Evolutionary conservation across 805 yeast species (phyloP).

Genomic region (Zygotorulaspora chibaensis): DNA sequence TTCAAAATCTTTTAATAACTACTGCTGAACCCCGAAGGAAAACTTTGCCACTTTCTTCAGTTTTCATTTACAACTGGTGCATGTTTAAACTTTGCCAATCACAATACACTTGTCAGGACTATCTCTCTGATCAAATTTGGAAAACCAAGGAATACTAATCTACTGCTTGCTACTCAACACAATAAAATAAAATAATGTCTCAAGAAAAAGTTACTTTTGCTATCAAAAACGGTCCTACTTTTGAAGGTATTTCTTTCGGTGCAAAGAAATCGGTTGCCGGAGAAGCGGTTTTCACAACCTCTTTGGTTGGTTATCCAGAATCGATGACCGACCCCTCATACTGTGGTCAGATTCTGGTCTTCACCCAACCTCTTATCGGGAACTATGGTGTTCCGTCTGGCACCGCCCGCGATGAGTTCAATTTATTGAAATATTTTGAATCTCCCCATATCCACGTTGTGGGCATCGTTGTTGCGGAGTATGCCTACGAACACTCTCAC

Average conservation of each 20-base stretch:
- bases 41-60: not conserved
- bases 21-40: not conserved
- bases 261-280: conserved; percentile 90
- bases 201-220: conserved; percentile 82
- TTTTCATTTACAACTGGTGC: conserved; percentile 13
- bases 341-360: conserved; percentile 92
- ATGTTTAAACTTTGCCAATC: conserved; percentile 34
- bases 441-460: conserved; percentile 87
- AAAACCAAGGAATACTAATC: conserved; percentile 42
- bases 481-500: conserved; percentile 93
- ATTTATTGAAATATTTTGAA: conserved; percentile 85
- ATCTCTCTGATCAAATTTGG: conserved; percentile 51
- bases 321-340: conserved; percentile 99
- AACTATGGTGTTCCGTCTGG: conserved; percentile 97
- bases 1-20: not conserved
- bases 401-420: conserved; percentile 72
- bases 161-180: conserved; percentile 12
- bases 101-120: conserved; percentile 43
- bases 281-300: conserved; percentile 97
- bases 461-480: conserved; percentile 95
- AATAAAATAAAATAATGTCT: conserved; percentile 16
- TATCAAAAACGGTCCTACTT: conserved; percentile 88
- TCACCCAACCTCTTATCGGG: conserved; percentile 96
- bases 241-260: conserved; percentile 92
- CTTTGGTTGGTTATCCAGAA: conserved; percentile 97